Conservation (phyloP, 495 filamentous ascomycete species). For the Penicillium longicatenatum region DNA sequence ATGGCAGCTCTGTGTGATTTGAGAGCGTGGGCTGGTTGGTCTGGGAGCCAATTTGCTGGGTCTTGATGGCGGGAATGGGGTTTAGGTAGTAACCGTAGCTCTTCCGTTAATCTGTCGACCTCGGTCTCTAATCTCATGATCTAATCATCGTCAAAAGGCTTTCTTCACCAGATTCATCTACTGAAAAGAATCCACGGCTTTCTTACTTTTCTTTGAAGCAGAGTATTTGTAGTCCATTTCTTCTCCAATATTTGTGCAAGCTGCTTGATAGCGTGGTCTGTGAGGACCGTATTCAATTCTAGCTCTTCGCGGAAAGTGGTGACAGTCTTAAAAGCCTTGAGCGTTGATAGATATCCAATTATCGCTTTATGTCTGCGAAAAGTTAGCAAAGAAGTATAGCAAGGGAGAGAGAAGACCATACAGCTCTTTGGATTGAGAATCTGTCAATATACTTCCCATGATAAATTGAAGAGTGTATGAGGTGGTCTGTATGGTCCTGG, state of each 20-base stretch:
- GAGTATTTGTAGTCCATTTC: slow-evolving; percentile 10
- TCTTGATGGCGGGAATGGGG: not conserved
- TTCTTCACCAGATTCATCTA: not conserved
- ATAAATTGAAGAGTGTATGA: not conserved
- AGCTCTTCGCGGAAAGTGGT: slow-evolving; percentile 3
- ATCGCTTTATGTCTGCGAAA: slow-evolving; percentile 14
- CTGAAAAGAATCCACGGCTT: not conserved
- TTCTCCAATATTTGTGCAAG: slow-evolving; percentile 5
- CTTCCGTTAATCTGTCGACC: not conserved
- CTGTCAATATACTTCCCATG: slow-evolving; percentile 8
- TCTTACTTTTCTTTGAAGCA: slow-evolving; percentile 4
- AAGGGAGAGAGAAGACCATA: not conserved
- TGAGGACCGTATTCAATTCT: not conserved
- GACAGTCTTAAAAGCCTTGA: slow-evolving; percentile 1
- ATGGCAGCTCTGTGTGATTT: slow-evolving; percentile 38
- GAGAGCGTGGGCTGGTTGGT: not conserved
- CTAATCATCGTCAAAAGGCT: slow-evolving; percentile 2
- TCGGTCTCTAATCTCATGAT: slow-evolving; percentile 10
- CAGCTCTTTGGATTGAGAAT: slow-evolving; percentile 11
- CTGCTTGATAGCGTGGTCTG: slow-evolving; percentile 2
- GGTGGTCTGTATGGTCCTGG: not conserved
- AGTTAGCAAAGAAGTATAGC: not conserved
- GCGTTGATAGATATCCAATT: slow-evolving; percentile 13
- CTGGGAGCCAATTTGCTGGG: slow-evolving; percentile 7
- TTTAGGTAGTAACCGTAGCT: not conserved